These are phyloP conservation scores for Phaeotremella skinneri DNA, from an alignment of 768 basidiomycete genomes.

Conservation along the genomic window DNA sequence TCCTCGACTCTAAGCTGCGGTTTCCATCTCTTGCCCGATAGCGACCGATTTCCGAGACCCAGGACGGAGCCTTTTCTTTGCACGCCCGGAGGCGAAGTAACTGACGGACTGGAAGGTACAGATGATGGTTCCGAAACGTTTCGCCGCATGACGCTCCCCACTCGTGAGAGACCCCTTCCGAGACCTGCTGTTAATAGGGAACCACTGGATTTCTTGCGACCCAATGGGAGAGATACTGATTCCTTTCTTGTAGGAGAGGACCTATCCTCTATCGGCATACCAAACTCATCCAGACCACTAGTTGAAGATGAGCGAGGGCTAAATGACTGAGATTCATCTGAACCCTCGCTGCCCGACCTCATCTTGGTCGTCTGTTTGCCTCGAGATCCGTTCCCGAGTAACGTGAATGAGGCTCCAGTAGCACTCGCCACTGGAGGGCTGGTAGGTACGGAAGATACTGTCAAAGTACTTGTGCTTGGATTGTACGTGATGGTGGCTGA, in stretches of 20 bases:
- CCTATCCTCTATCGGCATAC: no score
- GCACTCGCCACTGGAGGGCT: neutral
- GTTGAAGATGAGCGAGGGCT: no score
- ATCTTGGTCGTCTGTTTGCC: no score
- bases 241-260: no score
- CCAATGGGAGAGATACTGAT: neutral
- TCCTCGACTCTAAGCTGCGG: constrained; percentile 12
- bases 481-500: neutral
- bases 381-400: no score
- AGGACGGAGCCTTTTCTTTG: neutral
- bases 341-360: no score
- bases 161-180: constrained; percentile 31
- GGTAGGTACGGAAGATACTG: neutral
- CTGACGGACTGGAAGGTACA: constrained; percentile 1
- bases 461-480: neutral
- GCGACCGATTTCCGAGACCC: constrained; percentile 2
- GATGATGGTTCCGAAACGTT: constrained; percentile 4
- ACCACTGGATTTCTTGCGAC: constrained; percentile 22
- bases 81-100: neutral
- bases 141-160: constrained; percentile 37
- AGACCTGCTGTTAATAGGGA: constrained; percentile 22
- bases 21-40: constrained; percentile 8
- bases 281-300: no score
- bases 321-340: no score
- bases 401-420: neutral